These are phyloP conservation scores for Ophiostoma pallidulum DNA, from an alignment of 2,329 filamentous ascomycete species.

Conservation along the genomic window DNA sequence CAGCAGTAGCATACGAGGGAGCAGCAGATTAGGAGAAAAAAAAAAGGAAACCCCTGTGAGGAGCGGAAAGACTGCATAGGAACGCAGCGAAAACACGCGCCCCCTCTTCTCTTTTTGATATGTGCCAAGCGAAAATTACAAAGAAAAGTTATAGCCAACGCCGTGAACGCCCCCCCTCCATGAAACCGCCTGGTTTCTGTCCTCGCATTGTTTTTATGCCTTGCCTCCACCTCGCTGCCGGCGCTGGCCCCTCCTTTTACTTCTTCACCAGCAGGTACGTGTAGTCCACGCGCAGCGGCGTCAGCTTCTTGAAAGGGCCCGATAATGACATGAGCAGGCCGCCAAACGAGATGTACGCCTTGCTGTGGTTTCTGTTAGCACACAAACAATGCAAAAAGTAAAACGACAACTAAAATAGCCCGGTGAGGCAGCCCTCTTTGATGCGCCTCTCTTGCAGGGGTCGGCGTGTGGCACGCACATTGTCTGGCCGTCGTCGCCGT, in stretches of 20 bases:
- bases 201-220: no score
- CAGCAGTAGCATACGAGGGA: neutral
- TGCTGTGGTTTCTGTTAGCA: slow-evolving; percentile 43
- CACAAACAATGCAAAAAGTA: no score
- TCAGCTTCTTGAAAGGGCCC: slow-evolving; percentile 93
- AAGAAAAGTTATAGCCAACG: no score
- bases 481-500: slow-evolving; percentile 65
- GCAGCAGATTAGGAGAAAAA: no score
- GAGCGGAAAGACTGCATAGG: neutral
- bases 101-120: neutral
- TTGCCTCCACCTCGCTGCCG: neutral
- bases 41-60: no score
- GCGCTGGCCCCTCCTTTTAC: slow-evolving; percentile 32
- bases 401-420: no score
- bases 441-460: no score
- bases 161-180: neutral
- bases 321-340: slow-evolving; percentile 84
- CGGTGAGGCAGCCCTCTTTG: no score
- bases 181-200: no score
- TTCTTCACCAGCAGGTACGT: slow-evolving; percentile 93
- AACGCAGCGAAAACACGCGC: no score
- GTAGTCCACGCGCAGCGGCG: slow-evolving; percentile 82
- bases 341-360: slow-evolving; percentile 89
- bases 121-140: neutral
- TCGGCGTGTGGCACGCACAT: slow-evolving; percentile 74